Evolutionary conservation across 2,329 filamentous ascomycete genomes (phyloP).

Genomic region (Elsinoe batatas): DNA sequence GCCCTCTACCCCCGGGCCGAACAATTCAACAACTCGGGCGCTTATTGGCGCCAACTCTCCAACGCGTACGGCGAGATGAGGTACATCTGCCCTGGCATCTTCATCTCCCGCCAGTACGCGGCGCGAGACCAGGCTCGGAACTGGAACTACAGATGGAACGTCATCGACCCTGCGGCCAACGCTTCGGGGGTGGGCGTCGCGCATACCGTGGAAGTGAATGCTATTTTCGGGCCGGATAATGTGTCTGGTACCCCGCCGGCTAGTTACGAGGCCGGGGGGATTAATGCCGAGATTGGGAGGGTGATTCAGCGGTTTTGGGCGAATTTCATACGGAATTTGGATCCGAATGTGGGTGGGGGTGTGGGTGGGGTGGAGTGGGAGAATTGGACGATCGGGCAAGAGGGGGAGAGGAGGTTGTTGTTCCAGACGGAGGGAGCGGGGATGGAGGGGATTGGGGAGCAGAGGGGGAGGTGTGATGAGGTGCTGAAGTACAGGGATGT

Average conservation of each 20-base stretch:
- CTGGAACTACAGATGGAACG: slow-evolving; percentile 63
- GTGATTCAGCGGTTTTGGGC: slow-evolving; percentile 64
- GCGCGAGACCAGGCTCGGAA: slow-evolving; percentile 24
- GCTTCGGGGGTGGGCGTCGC: slow-evolving; percentile 51
- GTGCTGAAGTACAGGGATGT: slow-evolving; percentile 5
- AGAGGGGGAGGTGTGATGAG: slow-evolving; percentile 34
- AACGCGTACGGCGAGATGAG: slow-evolving; percentile 55
- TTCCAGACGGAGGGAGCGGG: slow-evolving; percentile 31
- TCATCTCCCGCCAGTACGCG: slow-evolving; percentile 38
- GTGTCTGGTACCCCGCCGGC: slow-evolving; percentile 39
- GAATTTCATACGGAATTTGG: slow-evolving; percentile 56
- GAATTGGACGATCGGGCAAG: slow-evolving; percentile 28
- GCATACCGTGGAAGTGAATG: slow-evolving; percentile 56
- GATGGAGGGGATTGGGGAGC: slow-evolving; percentile 32
- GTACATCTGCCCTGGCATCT: slow-evolving; percentile 55
- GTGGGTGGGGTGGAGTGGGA: slow-evolving; percentile 44
- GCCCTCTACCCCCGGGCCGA: slow-evolving; percentile 39
- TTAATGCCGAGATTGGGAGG: slow-evolving; percentile 49
- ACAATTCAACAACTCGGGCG: slow-evolving; percentile 39
- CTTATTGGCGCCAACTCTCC: slow-evolving; percentile 49
- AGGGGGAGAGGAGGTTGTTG: slow-evolving; percentile 25
- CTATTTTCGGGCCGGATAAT: slow-evolving; percentile 57
- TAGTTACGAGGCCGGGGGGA: slow-evolving; percentile 44
- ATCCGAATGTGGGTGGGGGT: slow-evolving; percentile 52
- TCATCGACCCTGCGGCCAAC: slow-evolving; percentile 48